Conservation (phyloP, 2,329 filamentous ascomycete species). For the Epichloe uncinata region DNA sequence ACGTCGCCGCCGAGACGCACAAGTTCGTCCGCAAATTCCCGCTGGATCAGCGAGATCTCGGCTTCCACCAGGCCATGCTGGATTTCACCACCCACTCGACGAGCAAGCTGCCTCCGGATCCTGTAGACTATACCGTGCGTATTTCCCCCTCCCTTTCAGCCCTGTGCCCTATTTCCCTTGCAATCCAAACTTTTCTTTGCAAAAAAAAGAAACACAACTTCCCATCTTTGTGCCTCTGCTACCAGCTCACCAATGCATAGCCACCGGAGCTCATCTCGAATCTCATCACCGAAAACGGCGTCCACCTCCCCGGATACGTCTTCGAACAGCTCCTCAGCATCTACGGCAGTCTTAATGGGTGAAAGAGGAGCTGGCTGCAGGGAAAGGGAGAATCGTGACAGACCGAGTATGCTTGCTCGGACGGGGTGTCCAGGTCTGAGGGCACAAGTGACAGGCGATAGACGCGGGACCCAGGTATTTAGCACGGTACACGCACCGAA, state of each 20-base stretch:
- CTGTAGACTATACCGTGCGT: slow-evolving; percentile 61
- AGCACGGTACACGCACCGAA: no score
- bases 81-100: slow-evolving; percentile 49
- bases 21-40: slow-evolving; percentile 90
- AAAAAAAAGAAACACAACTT: no score
- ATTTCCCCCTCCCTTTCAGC: no score
- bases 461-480: no score
- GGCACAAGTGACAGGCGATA: no score
- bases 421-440: no score
- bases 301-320: slow-evolving; percentile 56
- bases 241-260: slow-evolving; percentile 17
- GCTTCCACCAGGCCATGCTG: slow-evolving; percentile 63
- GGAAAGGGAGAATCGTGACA: no score
- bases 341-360: slow-evolving; percentile 29
- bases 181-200: no score
- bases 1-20: slow-evolving; percentile 88
- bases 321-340: slow-evolving; percentile 59
- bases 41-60: slow-evolving; percentile 66
- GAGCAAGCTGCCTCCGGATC: slow-evolving; percentile 33
- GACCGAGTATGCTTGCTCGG: no score
- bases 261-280: slow-evolving; percentile 57
- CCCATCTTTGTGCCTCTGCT: no score
- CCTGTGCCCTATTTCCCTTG: no score
- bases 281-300: slow-evolving; percentile 63
- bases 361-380: slow-evolving; percentile 6